Base-by-base conservation (phyloP, 140 eudicot species). In the Erigeron philadelphicus region DNA sequence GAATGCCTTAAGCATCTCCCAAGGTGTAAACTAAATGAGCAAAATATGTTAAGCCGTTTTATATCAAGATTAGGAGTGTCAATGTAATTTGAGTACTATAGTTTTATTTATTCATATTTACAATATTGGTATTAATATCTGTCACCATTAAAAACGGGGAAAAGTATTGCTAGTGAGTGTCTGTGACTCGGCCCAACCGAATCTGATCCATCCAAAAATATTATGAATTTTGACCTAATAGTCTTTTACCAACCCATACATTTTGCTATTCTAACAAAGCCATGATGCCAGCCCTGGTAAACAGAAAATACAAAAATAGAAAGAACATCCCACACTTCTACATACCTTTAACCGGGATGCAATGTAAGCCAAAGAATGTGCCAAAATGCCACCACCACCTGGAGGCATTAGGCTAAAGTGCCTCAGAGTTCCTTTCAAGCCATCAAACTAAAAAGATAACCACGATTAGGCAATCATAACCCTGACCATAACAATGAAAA, bases 341-440 rank as follows among this genome's bases (percentile, higher is more conserved):
- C 66, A 38, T 8, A 93, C 98, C 98, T 93, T 88, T 74, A 93
- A 64, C 67, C 38, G 52, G 67, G 98, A 93, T 31, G 96, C 98
- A 25, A 92, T 70, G 58, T 81, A 79, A 55, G 98, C 98, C 79
- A 92, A 75, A 64, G 96, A 86, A 82, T 92, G 98, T 5, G 96
- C 61, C 86, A 92, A 76, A 73, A 92, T 81, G 67, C 98, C 98
- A 63, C 95, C 93, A 9, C 98, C 98, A 23, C 89, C 87, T 42
- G 95, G 90, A 38, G 98, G 98, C 67, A 92, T 81, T 54, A 88
- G 82, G 81, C 96, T 84, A 76, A 84, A 92, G 87, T 92, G 98
- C 63, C 95, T 84, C 58, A 92, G 73, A 19, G 88, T 82, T 76
- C 90, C 93, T 81, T 89, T 92, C 78, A 88, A 75, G 49, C 78